Evolutionary conservation across 805 yeast genomes (phyloP).

Genomic region (Candida odintsovae): DNA sequence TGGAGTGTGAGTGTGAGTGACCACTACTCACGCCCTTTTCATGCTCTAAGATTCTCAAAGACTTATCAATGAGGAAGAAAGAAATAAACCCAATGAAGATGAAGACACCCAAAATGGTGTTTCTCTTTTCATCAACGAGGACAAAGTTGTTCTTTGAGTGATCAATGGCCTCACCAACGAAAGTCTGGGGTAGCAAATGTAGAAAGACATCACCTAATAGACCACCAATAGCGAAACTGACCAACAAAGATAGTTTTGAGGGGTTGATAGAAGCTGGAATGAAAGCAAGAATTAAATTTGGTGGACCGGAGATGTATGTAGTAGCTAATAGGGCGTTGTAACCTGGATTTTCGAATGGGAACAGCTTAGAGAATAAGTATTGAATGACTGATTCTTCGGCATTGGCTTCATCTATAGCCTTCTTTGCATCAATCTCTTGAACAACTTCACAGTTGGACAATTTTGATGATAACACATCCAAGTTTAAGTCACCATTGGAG

Average conservation of each 20-base stretch:
- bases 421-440: conserved; percentile 30
- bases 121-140: conserved; percentile 45
- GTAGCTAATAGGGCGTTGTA: conserved; percentile 62
- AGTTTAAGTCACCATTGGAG: conserved; percentile 38
- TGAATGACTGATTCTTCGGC: conserved; percentile 28
- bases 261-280: conserved; percentile 55
- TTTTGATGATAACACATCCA: conserved; percentile 27
- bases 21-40: conserved; percentile 22
- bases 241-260: conserved; percentile 44
- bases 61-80: conserved; percentile 60
- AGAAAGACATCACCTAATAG: conserved; percentile 69
- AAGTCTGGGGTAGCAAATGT: conserved; percentile 67
- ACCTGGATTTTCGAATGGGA: conserved; percentile 50
- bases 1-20: conserved; percentile 34
- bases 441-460: conserved; percentile 35
- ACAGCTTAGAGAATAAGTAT: conserved; percentile 35
- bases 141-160: conserved; percentile 37
- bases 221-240: conserved; percentile 74
- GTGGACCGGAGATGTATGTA: conserved; percentile 58
- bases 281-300: conserved; percentile 48
- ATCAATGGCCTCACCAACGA: conserved; percentile 44
- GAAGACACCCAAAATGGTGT: conserved; percentile 44
- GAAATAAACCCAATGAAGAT: conserved; percentile 55
- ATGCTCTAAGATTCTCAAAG: conserved; percentile 44
- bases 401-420: conserved; percentile 18